phyloP scores from a whole-genome alignment of 73 alveolate species.

The Tetrahymena borealis region DNA sequence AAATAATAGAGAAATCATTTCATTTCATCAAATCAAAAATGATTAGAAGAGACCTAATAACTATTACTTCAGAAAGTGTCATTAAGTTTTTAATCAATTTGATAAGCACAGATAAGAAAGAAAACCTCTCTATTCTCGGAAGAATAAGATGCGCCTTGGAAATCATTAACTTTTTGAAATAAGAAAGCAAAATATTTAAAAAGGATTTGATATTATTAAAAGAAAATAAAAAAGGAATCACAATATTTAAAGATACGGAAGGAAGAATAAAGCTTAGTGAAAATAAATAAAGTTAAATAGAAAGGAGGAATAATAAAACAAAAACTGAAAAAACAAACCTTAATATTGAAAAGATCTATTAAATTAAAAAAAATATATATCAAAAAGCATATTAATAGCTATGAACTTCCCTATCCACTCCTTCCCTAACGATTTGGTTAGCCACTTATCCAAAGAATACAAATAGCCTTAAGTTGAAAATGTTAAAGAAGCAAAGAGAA shows the following conservation, averaged over 20 bases:
- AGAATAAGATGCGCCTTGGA: background rate
- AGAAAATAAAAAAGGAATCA: background rate
- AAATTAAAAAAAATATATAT: background rate
- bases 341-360: background rate
- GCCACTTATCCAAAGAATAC: background rate
- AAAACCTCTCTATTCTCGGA: constrained; percentile 2
- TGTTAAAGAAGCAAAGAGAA: background rate
- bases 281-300: background rate
- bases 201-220: background rate
- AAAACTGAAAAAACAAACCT: background rate
- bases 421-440: background rate
- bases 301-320: background rate
- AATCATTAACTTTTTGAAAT: background rate
- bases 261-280: background rate
- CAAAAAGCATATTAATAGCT: background rate
- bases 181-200: background rate
- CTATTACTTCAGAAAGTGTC: background rate
- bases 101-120: background rate
- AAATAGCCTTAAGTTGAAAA: background rate
- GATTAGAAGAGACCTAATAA: too few relatives aligned
- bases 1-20: too few relatives aligned
- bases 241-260: background rate
- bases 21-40: too few relatives aligned
- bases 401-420: background rate
- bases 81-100: too few relatives aligned